Conservation (phyloP, 2,329 filamentous ascomycete genomes). For the Fusarium torulosum region DNA sequence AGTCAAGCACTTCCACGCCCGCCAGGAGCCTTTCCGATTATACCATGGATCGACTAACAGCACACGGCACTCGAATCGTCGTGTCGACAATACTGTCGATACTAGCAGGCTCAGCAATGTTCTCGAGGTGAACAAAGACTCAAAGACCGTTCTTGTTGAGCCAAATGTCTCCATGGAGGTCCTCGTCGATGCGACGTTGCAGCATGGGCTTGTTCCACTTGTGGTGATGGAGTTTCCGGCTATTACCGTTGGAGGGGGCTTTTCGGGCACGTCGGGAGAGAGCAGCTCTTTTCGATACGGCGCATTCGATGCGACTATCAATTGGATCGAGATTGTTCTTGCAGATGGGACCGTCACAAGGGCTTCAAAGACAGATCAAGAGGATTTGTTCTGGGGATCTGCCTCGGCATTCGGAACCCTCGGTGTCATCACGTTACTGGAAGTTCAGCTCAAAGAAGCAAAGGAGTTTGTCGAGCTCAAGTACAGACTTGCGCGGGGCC, state of each 20-base stretch:
- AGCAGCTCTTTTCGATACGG: slow-evolving; percentile 76
- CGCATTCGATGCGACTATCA: slow-evolving; percentile 73
- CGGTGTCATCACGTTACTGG: slow-evolving; percentile 74
- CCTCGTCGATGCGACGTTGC: slow-evolving; percentile 69
- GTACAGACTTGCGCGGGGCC: slow-evolving; percentile 62
- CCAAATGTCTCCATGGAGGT: slow-evolving; percentile 77
- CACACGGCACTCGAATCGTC: slow-evolving; percentile 69
- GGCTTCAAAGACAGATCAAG: slow-evolving; percentile 65
- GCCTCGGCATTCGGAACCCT: slow-evolving; percentile 75
- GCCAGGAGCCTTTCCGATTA: slow-evolving; percentile 73
- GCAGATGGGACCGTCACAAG: slow-evolving; percentile 68
- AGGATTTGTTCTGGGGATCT: slow-evolving; percentile 74
- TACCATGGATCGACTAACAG: slow-evolving; percentile 83
- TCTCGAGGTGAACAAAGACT: slow-evolving; percentile 66
- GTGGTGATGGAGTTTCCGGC: slow-evolving; percentile 80
- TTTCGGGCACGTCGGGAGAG: slow-evolving; percentile 74
- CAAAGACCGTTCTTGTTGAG: slow-evolving; percentile 72
- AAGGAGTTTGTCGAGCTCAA: slow-evolving; percentile 68
- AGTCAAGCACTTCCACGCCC: slow-evolving; percentile 59
- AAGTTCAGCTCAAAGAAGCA: slow-evolving; percentile 69
- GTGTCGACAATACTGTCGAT: slow-evolving; percentile 70
- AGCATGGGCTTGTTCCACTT: slow-evolving; percentile 68
- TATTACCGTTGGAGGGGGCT: slow-evolving; percentile 78
- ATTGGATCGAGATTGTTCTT: slow-evolving; percentile 73
- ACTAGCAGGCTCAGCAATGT: slow-evolving; percentile 74